Base-by-base conservation (phyloP, 2,329 filamentous ascomycete genomes). In the Huntiella moniliformis region DNA sequence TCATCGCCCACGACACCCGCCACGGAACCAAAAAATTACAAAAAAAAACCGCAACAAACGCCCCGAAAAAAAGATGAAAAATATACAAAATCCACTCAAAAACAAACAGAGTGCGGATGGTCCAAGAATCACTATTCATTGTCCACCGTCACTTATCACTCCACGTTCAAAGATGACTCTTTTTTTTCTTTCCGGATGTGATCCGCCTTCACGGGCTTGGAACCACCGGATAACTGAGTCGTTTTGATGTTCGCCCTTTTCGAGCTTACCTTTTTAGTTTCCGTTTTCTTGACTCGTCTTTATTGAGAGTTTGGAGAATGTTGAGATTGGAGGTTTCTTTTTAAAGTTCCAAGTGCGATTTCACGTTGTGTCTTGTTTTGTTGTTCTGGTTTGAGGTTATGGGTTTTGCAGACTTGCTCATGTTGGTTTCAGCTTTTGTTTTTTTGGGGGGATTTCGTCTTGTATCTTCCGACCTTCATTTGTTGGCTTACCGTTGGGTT, bases 41-140 rank as follows among this genome's bases (percentile, higher is more conserved):
- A 48, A 22, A 48, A 44, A 44, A 47, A 46, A 43, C 18, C 3
- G 36, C 32, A 34, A 42, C 42, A 43, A 40, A 13, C 8, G 33
- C 12, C 28, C 36, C 13, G 38, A 42, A 44, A 48, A 45, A 48
- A 45, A 42, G 36, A 45, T 39, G 36, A 45, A 45, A 45, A 45
- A 7, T 18, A 7, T 18, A 31, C 17, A 38, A 45, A 45, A 39
- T 45, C 34, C 36, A 38, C 35, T 45, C 34, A 31, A 45, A 45
- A 45, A 45, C 32, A 38, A 45, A 38, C 38, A 22, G 17, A 42
- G 22, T 28, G 10, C 22, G 22, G 22, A 6, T 10, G 22, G 22
- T 7, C 10, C 7, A 28, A 28, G 22, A n/a, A n/a, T n/a, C n/a
- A n/a, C n/a, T n/a, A n/a, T n/a, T 3, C 10, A 8, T 3, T 28